Conservation (phyloP, 495 filamentous ascomycete species). For the Xylaria palmicola region DNA sequence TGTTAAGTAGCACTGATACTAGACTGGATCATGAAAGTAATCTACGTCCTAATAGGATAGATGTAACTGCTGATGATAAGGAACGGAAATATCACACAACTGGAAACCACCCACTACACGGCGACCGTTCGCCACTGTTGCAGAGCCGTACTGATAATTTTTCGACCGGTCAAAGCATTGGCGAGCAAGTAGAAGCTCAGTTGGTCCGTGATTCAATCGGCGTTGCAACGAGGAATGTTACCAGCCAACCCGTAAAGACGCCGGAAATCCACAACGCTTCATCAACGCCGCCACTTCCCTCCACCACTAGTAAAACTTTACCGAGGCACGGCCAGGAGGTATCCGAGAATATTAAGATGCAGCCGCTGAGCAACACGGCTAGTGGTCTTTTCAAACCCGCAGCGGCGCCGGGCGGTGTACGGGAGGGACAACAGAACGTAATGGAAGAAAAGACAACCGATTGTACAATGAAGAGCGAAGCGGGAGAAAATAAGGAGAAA, state of each 20-base stretch:
- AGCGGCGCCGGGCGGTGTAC: neutral
- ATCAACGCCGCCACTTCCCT: neutral
- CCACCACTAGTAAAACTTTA: neutral
- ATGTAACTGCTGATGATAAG: neutral
- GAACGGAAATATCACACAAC: neutral
- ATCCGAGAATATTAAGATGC: neutral
- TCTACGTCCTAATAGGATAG: neutral
- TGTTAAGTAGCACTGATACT: slow-evolving; percentile 53
- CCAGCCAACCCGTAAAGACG: neutral
- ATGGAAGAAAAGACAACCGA: neutral
- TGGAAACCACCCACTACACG: neutral
- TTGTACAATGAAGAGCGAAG: neutral
- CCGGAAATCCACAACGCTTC: neutral
- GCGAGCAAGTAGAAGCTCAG: slow-evolving; percentile 39
- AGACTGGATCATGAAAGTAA: slow-evolving; percentile 53
- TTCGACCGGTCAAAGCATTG: slow-evolving; percentile 21
- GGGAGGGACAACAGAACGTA: neutral
- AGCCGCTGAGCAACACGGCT: neutral
- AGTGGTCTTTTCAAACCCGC: neutral
- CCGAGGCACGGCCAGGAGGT: neutral
- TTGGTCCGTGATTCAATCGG: slow-evolving; percentile 38
- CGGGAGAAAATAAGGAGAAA: neutral
- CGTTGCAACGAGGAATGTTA: slow-evolving; percentile 8
- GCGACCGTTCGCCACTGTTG: neutral
- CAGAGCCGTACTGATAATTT: slow-evolving; percentile 9